Conservation (phyloP, 1,139 yeast genomes). For the Pichiaceae sp. region DNA sequence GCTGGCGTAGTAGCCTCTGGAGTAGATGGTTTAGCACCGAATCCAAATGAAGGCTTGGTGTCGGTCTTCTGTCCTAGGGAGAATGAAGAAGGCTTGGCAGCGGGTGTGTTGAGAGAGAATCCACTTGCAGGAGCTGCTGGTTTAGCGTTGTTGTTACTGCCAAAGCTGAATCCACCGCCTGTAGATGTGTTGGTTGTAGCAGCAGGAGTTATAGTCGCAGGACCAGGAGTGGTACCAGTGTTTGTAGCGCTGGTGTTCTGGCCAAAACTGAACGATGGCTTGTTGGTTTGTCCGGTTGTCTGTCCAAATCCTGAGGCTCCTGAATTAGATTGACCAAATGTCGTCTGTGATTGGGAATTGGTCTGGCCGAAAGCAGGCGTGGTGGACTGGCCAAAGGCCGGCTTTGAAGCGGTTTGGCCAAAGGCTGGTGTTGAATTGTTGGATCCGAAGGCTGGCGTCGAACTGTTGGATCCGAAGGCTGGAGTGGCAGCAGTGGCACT, state of each 20-base stretch:
- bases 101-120: slow-evolving; percentile 12
- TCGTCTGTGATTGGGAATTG: too few relatives aligned
- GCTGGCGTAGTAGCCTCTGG: slow-evolving; percentile 3
- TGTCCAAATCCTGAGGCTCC: too few relatives aligned
- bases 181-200: slow-evolving; percentile 2
- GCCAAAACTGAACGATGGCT: slow-evolving; percentile 11
- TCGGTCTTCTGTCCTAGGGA: slow-evolving; percentile 1
- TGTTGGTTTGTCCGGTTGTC: too few relatives aligned
- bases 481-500: not conserved
- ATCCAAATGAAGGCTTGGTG: slow-evolving; percentile 15
- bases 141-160: slow-evolving; percentile 2
- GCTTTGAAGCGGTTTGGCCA: slow-evolving; percentile 7
- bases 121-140: slow-evolving; percentile 4
- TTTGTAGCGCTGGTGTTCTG: slow-evolving; percentile 1
- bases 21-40: slow-evolving; percentile 10
- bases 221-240: not conserved
- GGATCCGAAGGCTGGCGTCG: slow-evolving; percentile 21
- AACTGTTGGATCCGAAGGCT: slow-evolving; percentile 11
- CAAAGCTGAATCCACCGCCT: slow-evolving; percentile 4
- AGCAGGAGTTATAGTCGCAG: slow-evolving; percentile 1
- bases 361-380: not conserved
- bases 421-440: slow-evolving; percentile 13
- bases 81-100: too few relatives aligned
- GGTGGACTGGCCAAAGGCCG: not conserved
- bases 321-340: too few relatives aligned